Evolutionary conservation across 148 eudicot genomes (phyloP).

Genomic region (Gaultheria prostrata): DNA sequence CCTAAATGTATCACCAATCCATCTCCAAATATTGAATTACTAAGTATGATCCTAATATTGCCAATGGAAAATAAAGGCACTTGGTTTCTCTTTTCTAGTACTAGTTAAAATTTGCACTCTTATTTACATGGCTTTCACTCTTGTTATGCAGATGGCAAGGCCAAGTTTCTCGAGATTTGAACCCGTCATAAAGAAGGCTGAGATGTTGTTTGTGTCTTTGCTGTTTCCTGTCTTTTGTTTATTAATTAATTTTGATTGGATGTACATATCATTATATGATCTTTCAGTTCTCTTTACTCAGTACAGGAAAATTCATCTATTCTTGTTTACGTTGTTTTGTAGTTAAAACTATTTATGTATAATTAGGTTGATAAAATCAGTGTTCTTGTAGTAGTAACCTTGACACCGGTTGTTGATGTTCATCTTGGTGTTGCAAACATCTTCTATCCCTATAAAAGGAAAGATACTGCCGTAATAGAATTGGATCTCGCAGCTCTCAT

Average conservation of each 20-base stretch:
- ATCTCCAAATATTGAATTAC: neutral
- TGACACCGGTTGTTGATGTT: neutral
- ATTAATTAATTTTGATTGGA: slow-evolving; percentile 34
- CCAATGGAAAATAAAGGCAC: neutral
- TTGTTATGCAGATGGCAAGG: slow-evolving; percentile 87
- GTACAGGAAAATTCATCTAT: neutral
- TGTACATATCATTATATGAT: slow-evolving; percentile 42
- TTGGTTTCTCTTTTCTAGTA: neutral
- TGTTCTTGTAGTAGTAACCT: slow-evolving; percentile 7
- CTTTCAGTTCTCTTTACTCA: neutral
- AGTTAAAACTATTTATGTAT: slow-evolving; percentile 11
- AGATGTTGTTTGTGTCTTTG: slow-evolving; percentile 21
- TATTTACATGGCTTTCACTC: neutral
- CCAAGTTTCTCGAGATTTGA: slow-evolving; percentile 75
- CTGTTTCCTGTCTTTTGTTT: slow-evolving; percentile 26
- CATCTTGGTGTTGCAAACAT: neutral
- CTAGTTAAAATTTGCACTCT: neutral
- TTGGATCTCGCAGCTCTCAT: neutral
- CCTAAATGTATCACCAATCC: neutral
- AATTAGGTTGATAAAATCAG: slow-evolving; percentile 8
- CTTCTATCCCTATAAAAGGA: neutral
- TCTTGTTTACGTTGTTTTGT: neutral
- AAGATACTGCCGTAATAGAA: neutral
- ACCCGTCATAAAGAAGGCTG: slow-evolving; percentile 31
- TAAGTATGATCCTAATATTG: neutral